phyloP scores from a whole-genome alignment of 176 grass and related monocot genomes.

The Oryza brachyantha region DNA sequence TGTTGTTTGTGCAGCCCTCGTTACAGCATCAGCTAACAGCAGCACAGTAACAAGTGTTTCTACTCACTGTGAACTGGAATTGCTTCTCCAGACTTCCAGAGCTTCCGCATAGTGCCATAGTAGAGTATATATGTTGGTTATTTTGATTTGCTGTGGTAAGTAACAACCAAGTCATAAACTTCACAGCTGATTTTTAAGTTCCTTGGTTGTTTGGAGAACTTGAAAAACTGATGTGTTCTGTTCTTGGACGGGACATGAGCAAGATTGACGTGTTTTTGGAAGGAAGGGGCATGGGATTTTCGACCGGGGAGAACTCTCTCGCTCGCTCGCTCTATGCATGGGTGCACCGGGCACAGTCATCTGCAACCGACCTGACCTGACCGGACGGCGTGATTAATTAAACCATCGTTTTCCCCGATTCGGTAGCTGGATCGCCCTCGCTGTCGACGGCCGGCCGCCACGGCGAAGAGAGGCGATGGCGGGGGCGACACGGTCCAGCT shows the following conservation, averaged over 20 bases:
- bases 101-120: no score
- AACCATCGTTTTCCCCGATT: background rate
- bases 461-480: slow-evolving; percentile 21
- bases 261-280: background rate
- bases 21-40: no score
- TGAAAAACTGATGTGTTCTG: no score
- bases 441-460: background rate
- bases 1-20: background rate
- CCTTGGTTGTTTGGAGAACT: background rate
- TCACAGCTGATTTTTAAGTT: background rate
- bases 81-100: no score
- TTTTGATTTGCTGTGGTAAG: no score
- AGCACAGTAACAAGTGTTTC: background rate
- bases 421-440: background rate
- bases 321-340: background rate
- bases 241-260: no score
- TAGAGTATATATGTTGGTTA: no score
- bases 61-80: background rate
- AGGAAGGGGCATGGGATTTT: background rate
- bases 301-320: background rate
- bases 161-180: background rate
- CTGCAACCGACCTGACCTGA: background rate
- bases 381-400: background rate
- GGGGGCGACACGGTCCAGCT: slow-evolving; percentile 1
- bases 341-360: background rate